Conservation (phyloP, 1,139 yeast species). For the Chernovozyma aurita region DNA sequence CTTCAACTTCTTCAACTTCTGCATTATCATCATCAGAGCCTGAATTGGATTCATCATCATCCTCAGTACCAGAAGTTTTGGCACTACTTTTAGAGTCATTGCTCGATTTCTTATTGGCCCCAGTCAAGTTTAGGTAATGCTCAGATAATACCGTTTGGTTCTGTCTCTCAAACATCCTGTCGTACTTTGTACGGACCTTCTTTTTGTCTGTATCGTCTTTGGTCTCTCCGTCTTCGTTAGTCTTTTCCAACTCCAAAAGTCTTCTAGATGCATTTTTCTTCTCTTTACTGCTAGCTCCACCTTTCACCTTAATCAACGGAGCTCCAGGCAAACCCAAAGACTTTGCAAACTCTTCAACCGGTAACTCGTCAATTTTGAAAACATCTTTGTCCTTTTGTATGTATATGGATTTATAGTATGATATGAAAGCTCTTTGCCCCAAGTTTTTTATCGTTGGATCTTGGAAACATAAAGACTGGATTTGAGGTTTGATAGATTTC, state of each 20-base stretch:
- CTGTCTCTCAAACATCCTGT: slow-evolving; percentile 91
- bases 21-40: slow-evolving; percentile 38
- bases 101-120: slow-evolving; percentile 7
- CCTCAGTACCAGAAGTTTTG: background rate
- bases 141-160: slow-evolving; percentile 91
- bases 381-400: slow-evolving; percentile 86
- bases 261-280: slow-evolving; percentile 79
- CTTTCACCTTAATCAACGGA: slow-evolving; percentile 77
- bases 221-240: slow-evolving; percentile 59
- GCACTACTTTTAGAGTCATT: slow-evolving; percentile 9
- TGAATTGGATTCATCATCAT: slow-evolving; percentile 22
- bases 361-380: slow-evolving; percentile 70
- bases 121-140: slow-evolving; percentile 72
- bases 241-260: slow-evolving; percentile 50
- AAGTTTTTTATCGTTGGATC: slow-evolving; percentile 88
- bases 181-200: slow-evolving; percentile 80
- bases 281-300: slow-evolving; percentile 47
- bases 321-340: slow-evolving; percentile 95
- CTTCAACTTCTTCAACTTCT: too few relatives aligned
- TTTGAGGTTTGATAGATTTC: slow-evolving; percentile 74
- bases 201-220: slow-evolving; percentile 26
- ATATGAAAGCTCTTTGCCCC: slow-evolving; percentile 93
- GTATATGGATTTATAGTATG: slow-evolving; percentile 80
- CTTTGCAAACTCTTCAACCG: slow-evolving; percentile 79
- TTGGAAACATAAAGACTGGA: slow-evolving; percentile 87